Percentiles rank a stretch among this genome's conserved stretches.
Conservation (phyloP, 1,284 basidiomycete genomes). For the Meira miltonrushii region DNA sequence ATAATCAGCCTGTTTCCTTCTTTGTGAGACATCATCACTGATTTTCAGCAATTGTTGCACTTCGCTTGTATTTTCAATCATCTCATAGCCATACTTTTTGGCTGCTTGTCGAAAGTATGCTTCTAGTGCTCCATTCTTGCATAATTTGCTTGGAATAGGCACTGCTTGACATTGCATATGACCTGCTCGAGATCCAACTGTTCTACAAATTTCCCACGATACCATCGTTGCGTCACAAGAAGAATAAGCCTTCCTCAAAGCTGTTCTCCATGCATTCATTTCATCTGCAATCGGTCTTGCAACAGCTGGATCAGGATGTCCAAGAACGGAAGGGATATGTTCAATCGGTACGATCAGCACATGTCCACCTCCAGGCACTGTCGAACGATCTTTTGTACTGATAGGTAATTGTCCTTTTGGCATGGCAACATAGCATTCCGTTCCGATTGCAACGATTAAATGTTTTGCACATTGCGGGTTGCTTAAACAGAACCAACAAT, state of each 20-base stretch:
- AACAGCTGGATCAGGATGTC: constrained; percentile 10
- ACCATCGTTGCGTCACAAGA: constrained; percentile 16
- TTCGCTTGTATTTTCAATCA: constrained; percentile 14
- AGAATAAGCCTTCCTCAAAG: constrained; percentile 21
- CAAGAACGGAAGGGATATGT: constrained; percentile 22
- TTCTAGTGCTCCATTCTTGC: not conserved
- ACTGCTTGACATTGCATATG: constrained; percentile 44
- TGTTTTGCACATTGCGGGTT: constrained; percentile 42
- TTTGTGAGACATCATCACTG: not conserved
- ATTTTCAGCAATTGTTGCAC: not conserved
- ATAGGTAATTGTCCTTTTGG: constrained; percentile 41
- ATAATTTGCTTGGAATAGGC: constrained; percentile 18
- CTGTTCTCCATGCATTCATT: constrained; percentile 19
- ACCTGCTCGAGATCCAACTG: constrained; percentile 26
- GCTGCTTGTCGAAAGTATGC: constrained; percentile 17
- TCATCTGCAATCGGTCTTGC: constrained; percentile 15
- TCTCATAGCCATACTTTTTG: constrained; percentile 14
- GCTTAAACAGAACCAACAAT: constrained; percentile 51
- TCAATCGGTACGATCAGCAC: constrained; percentile 40
- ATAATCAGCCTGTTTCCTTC: constrained; percentile 18
- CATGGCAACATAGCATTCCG: constrained; percentile 40
- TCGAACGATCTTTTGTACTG: constrained; percentile 13
- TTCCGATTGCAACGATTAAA: constrained; percentile 38
- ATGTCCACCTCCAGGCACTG: constrained; percentile 40
- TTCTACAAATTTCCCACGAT: constrained; percentile 28